Evolutionary conservation across 75 land plant genomes (phyloP).

Genomic region (Pinus tabuliformis): DNA sequence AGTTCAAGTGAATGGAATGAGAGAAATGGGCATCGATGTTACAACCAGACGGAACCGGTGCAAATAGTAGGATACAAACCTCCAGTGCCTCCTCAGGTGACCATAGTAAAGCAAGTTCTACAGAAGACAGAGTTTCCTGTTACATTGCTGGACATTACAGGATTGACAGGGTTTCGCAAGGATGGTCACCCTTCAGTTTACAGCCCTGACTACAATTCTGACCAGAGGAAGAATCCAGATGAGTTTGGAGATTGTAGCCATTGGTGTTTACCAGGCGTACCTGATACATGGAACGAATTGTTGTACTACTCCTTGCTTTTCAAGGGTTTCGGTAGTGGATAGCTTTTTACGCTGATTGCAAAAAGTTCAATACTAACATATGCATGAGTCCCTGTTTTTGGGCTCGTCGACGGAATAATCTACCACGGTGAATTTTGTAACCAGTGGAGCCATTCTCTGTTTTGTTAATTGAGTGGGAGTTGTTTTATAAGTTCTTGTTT

Average conservation of each 20-base stretch:
- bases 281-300: constrained; percentile 93
- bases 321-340: background rate
- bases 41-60: constrained; percentile 28
- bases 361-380: too few relatives aligned
- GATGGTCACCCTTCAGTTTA: constrained; percentile 76
- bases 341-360: too few relatives aligned
- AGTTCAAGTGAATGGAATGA: constrained; percentile 42
- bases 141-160: constrained; percentile 65
- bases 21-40: constrained; percentile 18
- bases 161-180: constrained; percentile 62
- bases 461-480: too few relatives aligned
- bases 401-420: too few relatives aligned
- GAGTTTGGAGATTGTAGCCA: constrained; percentile 84
- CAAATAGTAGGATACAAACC: constrained; percentile 28
- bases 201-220: constrained; percentile 26
- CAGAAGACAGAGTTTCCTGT: constrained; percentile 37
- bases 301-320: constrained; percentile 41
- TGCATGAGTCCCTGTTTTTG: too few relatives aligned
- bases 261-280: constrained; percentile 95
- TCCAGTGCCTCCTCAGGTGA: constrained; percentile 18
- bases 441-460: too few relatives aligned
- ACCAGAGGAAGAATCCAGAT: constrained; percentile 40
- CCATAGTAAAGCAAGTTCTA: constrained; percentile 34
- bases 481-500: too few relatives aligned
- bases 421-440: too few relatives aligned